Conservation (phyloP, 495 filamentous ascomycete species). For the Podospora pseudoanserina region DNA sequence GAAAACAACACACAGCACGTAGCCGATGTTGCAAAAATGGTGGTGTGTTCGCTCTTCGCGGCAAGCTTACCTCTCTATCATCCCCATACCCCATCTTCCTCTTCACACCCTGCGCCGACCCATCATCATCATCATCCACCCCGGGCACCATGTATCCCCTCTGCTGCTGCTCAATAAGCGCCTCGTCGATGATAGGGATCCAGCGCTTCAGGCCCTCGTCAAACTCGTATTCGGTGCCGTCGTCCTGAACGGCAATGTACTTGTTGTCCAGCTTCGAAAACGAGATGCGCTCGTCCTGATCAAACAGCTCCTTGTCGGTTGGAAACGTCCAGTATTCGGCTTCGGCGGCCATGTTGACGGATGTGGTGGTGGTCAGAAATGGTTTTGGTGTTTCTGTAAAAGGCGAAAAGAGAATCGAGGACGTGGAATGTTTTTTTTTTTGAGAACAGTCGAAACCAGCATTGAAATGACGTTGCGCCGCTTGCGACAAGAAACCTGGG, state of each 20-base stretch:
- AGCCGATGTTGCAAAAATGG: constrained; percentile 15
- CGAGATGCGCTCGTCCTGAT: constrained; percentile 76
- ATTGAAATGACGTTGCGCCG: constrained; percentile 13
- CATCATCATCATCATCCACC: constrained; percentile 59
- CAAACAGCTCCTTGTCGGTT: constrained; percentile 69
- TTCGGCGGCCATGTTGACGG: constrained; percentile 22
- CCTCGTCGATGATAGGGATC: constrained; percentile 77
- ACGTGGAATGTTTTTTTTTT: neutral
- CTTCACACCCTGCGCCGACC: constrained; percentile 51
- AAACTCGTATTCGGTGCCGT: constrained; percentile 82
- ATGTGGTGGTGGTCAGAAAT: neutral
- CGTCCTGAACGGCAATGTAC: constrained; percentile 78
- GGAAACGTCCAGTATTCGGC: constrained; percentile 55
- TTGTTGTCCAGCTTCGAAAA: constrained; percentile 77
- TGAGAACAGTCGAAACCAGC: neutral
- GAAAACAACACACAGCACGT: constrained; percentile 9
- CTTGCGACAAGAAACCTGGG: neutral
- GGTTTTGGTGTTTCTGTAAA: neutral
- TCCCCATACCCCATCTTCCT: constrained; percentile 66
- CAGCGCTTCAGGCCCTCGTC: constrained; percentile 70
- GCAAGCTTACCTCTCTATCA: constrained; percentile 56
- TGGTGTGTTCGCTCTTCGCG: constrained; percentile 15
- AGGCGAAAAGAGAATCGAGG: neutral
- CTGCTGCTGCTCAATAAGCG: constrained; percentile 72
- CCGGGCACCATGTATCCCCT: constrained; percentile 57